Evolutionary conservation across 148 eudicot species (phyloP).

Genomic region (Spergularia bocconei): DNA sequence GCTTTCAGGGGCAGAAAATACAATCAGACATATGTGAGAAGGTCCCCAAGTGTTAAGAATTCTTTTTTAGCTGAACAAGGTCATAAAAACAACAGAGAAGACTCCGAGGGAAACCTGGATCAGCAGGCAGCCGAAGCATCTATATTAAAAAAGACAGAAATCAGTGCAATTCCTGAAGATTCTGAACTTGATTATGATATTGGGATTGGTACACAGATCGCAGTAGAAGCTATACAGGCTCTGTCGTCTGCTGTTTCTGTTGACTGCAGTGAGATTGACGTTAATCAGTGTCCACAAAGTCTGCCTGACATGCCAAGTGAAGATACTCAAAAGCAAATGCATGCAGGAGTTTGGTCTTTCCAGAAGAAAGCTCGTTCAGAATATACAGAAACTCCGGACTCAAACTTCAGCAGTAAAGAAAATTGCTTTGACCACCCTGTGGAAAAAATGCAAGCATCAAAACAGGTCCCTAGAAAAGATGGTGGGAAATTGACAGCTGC

Average conservation of each 20-base stretch:
- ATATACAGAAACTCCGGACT: constrained; percentile 25
- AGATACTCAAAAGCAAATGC: constrained; percentile 8
- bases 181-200: constrained; percentile 36
- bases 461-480: constrained; percentile 14
- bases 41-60: constrained; percentile 17
- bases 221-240: constrained; percentile 79
- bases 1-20: constrained; percentile 17
- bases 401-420: constrained; percentile 9
- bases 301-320: constrained; percentile 24
- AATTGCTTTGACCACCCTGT: constrained; percentile 17
- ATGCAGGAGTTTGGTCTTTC: constrained; percentile 16
- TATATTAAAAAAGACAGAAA: constrained; percentile 23
- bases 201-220: constrained; percentile 66
- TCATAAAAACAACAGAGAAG: constrained; percentile 16
- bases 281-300: constrained; percentile 27
- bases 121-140: constrained; percentile 26
- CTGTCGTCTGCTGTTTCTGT: constrained; percentile 38
- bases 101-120: constrained; percentile 25
- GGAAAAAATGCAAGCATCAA: constrained; percentile 19
- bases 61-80: constrained; percentile 17
- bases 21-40: constrained; percentile 24
- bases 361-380: constrained; percentile 27
- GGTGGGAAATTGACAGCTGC: constrained; percentile 17
- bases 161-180: constrained; percentile 19
- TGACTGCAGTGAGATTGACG: constrained; percentile 16